Evolutionary conservation across 352 stramenopile genomes (phyloP), one percentile per base, ranked within the genome.

Genomic region (Globisporangium acanthophoron): DNA sequence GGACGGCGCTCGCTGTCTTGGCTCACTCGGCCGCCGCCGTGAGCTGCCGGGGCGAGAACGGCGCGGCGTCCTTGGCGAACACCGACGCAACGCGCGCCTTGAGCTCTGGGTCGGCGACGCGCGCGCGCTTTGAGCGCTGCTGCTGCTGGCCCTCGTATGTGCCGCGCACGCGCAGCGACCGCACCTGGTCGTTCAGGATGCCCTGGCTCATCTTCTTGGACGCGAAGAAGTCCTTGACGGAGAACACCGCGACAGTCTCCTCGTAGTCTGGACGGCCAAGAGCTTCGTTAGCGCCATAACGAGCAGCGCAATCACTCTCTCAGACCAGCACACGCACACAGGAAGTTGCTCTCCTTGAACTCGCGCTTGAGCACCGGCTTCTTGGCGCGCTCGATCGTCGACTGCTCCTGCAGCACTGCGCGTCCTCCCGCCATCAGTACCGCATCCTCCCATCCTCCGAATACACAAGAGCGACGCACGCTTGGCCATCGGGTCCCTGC

Each of bases 221-320:
- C 45, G 74, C 60, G 57, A 90, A 90, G 46, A 90, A 90, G 62
- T 92, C 83, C 11, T 64, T 57, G 43, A 85, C 63, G 52, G 80
- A 90, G 56, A 92, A 92, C 40, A 92, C 68, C 43, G 78, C 86
- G 39, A 92, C 80, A 0, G 83, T 92, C 61, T 92, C 83, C 20
- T 75, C 74, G 41, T 90, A 90, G 54, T 90, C 83, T 92, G 35
- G 37, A 40, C 18, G 20, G 41, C 40, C 5, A 12, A 39, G 15
- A 2, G 40, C 40, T 5, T 46, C 40, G 13, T 20, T 8, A 9
- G 40, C 16, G 3, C 2, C 39, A 5, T 13, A 13, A 5, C 40
- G 33, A 6, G 5, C 33, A 37, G 5, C 33, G 33, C 33, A 27
- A 27, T 11, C 41, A 47, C 41, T 12, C 41, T 13, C 16, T 11